These are phyloP conservation scores for Ceratocystis smalleyi DNA, from an alignment of 2,329 filamentous ascomycete genomes.

Conservation along the genomic window DNA sequence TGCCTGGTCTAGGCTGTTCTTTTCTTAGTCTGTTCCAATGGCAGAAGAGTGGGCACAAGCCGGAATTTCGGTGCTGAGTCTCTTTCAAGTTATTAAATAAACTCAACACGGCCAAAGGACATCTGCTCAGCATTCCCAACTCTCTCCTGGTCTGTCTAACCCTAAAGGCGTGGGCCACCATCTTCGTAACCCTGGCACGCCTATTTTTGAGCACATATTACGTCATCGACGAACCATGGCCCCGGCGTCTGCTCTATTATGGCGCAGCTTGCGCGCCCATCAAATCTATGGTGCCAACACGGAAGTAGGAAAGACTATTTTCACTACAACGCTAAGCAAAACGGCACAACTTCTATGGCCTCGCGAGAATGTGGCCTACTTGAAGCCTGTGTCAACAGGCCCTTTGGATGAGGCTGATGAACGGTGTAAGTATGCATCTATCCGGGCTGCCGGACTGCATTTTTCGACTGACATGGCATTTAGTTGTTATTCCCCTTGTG, in stretches of 20 bases:
- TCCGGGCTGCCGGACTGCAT: not conserved
- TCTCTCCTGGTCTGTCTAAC: not conserved
- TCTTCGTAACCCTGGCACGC: not conserved
- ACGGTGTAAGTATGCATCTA: slow-evolving; percentile 31
- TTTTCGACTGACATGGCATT: not conserved
- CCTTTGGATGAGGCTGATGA: slow-evolving; percentile 54
- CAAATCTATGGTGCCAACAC: slow-evolving; percentile 78
- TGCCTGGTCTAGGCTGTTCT: not conserved
- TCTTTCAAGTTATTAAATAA: not conserved
- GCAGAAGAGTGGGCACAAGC: not conserved
- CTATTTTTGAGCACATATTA: not conserved
- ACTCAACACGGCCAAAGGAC: not conserved
- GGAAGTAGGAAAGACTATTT: slow-evolving; percentile 69
- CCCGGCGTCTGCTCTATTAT: slow-evolving; percentile 45
- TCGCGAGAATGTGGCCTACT: slow-evolving; percentile 41
- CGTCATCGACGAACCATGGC: slow-evolving; percentile 22
- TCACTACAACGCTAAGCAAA: slow-evolving; percentile 56
- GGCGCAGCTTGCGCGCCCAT: slow-evolving; percentile 51
- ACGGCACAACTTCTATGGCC: slow-evolving; percentile 35
- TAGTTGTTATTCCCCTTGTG: too few relatives aligned
- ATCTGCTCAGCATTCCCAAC: not conserved
- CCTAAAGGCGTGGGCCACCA: not conserved
- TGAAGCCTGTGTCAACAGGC: slow-evolving; percentile 75
- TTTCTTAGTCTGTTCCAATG: not conserved
- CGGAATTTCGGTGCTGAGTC: not conserved